Evolutionary conservation across 176 grass and related monocot species (phyloP), one percentile per base, ranked within the genome.

Genomic region (Ensete glaucum): DNA sequence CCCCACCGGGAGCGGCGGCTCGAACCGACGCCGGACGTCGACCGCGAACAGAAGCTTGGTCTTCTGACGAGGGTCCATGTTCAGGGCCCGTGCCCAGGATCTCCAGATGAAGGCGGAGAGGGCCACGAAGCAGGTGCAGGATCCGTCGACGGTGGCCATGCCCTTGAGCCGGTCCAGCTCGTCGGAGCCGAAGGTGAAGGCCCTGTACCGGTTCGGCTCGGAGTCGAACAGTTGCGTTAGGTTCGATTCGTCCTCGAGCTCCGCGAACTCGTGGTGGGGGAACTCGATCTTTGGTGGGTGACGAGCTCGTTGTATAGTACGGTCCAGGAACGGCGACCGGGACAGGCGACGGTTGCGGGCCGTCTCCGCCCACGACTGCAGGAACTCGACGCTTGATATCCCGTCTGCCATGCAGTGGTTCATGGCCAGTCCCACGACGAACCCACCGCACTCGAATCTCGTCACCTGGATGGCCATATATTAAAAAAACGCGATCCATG

Each of bases 371-470:
- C 82, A 91, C 15, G 80, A 87, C 12, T 79, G 62, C 69, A 85
- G 67, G 81, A 88, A 85, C 54, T 83, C 76, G 15, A 78, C 79
- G 12, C 78, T 59, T 10, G 82, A 80, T 2, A 71, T 26, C 60
- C 85, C 89, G 11, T 90, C 85, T 0, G 82, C 70, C 52, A 90
- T 53, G 82, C 85, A 82, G 58, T 90, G 85, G 82, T 90, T 90
- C 75, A 74, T 22, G 68, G 89, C 77, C 2, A 91, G 73, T 20
- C 89, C 89, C 27, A 87, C 27, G 22, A 82, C 74, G 25, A 83
- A 85, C 58, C 82, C 82, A 2, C 89, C 85, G 52, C 89, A 88
- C 54, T 27, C 78, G 73, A 90, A 87, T 67, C 58, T 79, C 16
- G 88, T 90, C 17, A 90, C 59, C 88, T 90, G 78, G 15, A 86